Percentiles rank a stretch among this genome's conserved stretches.
Evolutionary conservation across 768 basidiomycete species (phyloP).

Genomic region (Leucosporidium creatinivorum): DNA sequence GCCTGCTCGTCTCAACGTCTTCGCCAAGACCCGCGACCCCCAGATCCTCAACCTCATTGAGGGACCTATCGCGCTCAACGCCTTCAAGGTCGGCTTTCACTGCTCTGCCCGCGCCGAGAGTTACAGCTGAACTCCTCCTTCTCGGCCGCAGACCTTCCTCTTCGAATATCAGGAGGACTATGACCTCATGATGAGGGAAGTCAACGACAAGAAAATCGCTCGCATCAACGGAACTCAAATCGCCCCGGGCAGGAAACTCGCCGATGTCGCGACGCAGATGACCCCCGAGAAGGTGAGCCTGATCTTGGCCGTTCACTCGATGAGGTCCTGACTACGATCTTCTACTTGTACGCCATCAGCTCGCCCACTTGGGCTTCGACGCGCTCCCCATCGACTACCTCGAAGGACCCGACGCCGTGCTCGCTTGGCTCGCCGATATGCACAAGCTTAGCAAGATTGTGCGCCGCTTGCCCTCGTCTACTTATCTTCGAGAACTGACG

Average conservation of each 20-base stretch:
- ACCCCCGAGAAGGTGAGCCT: neutral
- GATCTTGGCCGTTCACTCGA: too few species aligned
- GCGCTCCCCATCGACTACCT: slow-evolving; percentile 77
- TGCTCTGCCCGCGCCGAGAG: neutral
- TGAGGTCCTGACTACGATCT: too few species aligned
- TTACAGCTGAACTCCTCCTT: neutral
- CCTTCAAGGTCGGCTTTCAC: neutral
- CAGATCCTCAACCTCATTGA: slow-evolving; percentile 10
- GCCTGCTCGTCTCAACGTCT: slow-evolving; percentile 65
- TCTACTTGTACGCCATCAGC: too few species aligned
- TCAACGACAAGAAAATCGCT: slow-evolving; percentile 48
- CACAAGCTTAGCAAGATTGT: slow-evolving; percentile 68
- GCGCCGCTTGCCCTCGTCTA: slow-evolving; percentile 41
- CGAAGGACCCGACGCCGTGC: slow-evolving; percentile 65
- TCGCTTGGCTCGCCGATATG: slow-evolving; percentile 60
- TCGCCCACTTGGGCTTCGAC: slow-evolving; percentile 61
- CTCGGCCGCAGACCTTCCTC: slow-evolving; percentile 62
- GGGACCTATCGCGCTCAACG: slow-evolving; percentile 5
- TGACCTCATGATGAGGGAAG: slow-evolving; percentile 53
- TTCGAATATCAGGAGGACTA: slow-evolving; percentile 77
- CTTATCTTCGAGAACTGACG: neutral
- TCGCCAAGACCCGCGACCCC: slow-evolving; percentile 41
- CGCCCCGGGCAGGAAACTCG: neutral
- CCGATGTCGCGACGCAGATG: neutral
- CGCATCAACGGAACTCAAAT: slow-evolving; percentile 30